Evolutionary conservation across 306 rosid species (phyloP), one percentile per base, ranked within the genome.

Genomic region (Canavalia gladiata): DNA sequence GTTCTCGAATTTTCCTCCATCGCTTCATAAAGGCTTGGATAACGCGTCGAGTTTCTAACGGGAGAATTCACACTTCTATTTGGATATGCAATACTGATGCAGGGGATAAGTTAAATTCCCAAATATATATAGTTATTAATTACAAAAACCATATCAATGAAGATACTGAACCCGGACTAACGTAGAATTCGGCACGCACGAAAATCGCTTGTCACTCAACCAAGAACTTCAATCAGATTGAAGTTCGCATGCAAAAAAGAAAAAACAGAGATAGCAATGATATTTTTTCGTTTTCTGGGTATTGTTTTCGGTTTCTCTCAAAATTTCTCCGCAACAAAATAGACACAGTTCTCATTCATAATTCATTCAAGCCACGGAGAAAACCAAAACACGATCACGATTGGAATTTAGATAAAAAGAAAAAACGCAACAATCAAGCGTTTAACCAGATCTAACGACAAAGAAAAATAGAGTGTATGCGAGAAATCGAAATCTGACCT

Each of bases 401-500:
- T 0, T 8, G 3, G 3, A 28, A 54, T 43, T 33, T 2, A 34
- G 10, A 8, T 13, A 1, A 10, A 43, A 35, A 63, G 28, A 50
- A 55, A 29, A 47, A 43, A 9, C 28, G 60, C 67, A 57, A 71
- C 55, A 73, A 65, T 51, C 51, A 77, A 78, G 42, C 55, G 4
- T 13, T 76, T 70, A 8, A 13, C 8, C 30, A 57, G 81, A 84
- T 81, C 79, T 58, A 80, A 64, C 2, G 71, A 5, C 35, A 54
- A 4, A 77, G 6, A 72, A 4, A 18, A 5, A 34, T 0, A 65
- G 29, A 45, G 4, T 35, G 3, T 28, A 1, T 8, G n/a, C 25
- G 47, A 51, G 45, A 0, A 39, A 0, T 56, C 37, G 56, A 71
- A 66, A 59, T 47, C 87, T 83, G 63, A 83, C 87, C 83, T 50